These are phyloP conservation scores for Begonia fuchsioides DNA, from an alignment of 306 rosid genomes.

Conservation along the genomic window DNA sequence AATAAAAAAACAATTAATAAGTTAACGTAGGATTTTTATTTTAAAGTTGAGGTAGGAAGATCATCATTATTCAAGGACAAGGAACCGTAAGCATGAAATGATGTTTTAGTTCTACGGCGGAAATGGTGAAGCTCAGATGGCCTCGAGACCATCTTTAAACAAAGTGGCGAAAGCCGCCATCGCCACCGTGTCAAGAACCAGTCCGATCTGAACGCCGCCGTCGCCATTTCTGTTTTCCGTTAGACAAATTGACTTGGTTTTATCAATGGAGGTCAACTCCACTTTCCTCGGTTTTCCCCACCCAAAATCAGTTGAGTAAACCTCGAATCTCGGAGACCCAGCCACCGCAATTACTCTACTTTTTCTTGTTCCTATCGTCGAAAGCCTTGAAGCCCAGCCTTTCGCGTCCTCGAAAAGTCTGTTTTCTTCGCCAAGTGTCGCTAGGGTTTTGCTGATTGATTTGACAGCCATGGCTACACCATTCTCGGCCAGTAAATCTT, in stretches of 20 bases:
- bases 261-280: slow-evolving; percentile 5
- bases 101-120: no score
- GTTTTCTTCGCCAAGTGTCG: slow-evolving; percentile 1
- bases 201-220: slow-evolving; percentile 15
- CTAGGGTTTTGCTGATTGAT: slow-evolving; percentile 11
- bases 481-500: slow-evolving; percentile 9
- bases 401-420: slow-evolving; percentile 8
- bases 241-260: background rate
- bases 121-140: background rate
- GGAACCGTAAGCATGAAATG: no score
- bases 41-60: no score
- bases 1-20: no score
- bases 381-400: background rate
- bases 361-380: background rate
- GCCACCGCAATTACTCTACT: background rate
- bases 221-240: slow-evolving; percentile 7
- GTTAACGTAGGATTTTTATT: no score
- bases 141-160: slow-evolving; percentile 7
- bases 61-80: no score
- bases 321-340: slow-evolving; percentile 18
- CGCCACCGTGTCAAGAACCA: slow-evolving; percentile 5
- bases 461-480: slow-evolving; percentile 13
- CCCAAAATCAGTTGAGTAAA: slow-evolving; percentile 23
- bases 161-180: slow-evolving; percentile 13
- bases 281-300: slow-evolving; percentile 30